phyloP scores from a whole-genome alignment of 371 early-diverging fungal species.

The Apophysomyces trapeziformis region DNA sequence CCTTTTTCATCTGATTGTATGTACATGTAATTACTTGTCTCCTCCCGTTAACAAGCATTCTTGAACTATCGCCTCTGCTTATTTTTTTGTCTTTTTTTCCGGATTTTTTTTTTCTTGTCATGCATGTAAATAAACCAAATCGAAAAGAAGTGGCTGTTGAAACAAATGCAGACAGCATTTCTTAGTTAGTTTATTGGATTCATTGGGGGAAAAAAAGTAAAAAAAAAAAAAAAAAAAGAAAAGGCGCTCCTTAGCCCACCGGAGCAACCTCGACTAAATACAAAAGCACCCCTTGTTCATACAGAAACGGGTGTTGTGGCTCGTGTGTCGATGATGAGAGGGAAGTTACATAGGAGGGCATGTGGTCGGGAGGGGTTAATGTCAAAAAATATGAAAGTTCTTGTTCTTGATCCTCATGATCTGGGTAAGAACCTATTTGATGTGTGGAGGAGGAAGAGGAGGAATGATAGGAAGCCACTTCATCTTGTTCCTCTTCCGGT shows the following conservation, averaged over 20 bases:
- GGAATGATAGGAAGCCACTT: background rate
- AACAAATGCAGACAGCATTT: background rate
- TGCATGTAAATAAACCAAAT: slow-evolving; percentile 2
- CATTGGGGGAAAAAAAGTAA: background rate
- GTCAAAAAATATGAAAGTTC: background rate
- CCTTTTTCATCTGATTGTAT: slow-evolving; percentile 10
- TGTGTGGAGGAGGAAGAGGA: background rate
- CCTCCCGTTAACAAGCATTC: slow-evolving; percentile 4
- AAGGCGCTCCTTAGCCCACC: slow-evolving; percentile 5
- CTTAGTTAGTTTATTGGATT: background rate
- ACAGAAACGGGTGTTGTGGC: slow-evolving; percentile 9
- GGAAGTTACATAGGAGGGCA: slow-evolving; percentile 4
- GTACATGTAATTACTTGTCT: slow-evolving; percentile 1
- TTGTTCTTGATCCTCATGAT: background rate
- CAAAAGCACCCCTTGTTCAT: slow-evolving; percentile 5
- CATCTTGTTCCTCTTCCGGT: background rate
- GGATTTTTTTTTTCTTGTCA: background rate
- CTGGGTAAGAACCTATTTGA: background rate
- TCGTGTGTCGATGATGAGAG: slow-evolving; percentile 10
- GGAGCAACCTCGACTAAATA: slow-evolving; percentile 5
- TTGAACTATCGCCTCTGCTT: background rate
- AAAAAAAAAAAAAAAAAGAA: background rate
- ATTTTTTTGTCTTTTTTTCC: background rate
- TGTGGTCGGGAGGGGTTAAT: slow-evolving; percentile 6
- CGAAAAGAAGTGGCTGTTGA: background rate